Base-by-base conservation (phyloP, 345 rosid genomes). In the Hibiscus syriacus region DNA sequence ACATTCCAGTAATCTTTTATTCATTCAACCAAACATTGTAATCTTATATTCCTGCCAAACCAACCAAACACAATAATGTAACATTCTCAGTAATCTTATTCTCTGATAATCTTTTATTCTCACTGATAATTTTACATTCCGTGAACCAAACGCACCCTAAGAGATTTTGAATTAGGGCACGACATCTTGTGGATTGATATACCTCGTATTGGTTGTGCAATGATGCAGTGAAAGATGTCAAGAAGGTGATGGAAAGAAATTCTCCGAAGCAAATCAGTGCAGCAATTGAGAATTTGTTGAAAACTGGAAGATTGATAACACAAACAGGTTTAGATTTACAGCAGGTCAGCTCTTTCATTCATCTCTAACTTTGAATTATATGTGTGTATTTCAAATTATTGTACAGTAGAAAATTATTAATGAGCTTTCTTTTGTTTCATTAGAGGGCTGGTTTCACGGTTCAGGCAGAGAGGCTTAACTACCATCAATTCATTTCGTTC, bases 401-500 rank as follows among this genome's bases (percentile, higher is more conserved):
- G 7, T 66, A 3, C 14, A 41, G 29, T 60, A 19, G 34, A 11
- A 70, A 59, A 59, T 60, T 8, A 23, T 58, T 52, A 38, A 55
- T 56, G 2, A 19, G 0, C 72, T 67, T 2, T 68, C 17, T 66
- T 67, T 49, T 68, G 58, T 61, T 75, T 73, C 69, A 46, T 52
- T 69, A 91, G 97, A 90, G 88, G 82, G 96, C 95, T 66, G 99
- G 99, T 59, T 94, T 75, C 77, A 94, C 95, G 5, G 97, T 94
- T 78, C 92, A 87, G 82, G 96, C 96, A n/a, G 99, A 91, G 81
- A 87, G 99, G 86, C 86, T 94, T 67, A 91, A 94, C 80, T 94
- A 82, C 78, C 88, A 84, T 32, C 91, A 96, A 23, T 94, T 94
- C 72, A 75, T 94, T 70, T 91, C 96, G 32, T 92, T 91, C n/a